Evolutionary conservation across 2,329 filamentous ascomycete genomes (phyloP), one percentile per base, ranked within the genome.

Genomic region (Monosporascus sp.): DNA sequence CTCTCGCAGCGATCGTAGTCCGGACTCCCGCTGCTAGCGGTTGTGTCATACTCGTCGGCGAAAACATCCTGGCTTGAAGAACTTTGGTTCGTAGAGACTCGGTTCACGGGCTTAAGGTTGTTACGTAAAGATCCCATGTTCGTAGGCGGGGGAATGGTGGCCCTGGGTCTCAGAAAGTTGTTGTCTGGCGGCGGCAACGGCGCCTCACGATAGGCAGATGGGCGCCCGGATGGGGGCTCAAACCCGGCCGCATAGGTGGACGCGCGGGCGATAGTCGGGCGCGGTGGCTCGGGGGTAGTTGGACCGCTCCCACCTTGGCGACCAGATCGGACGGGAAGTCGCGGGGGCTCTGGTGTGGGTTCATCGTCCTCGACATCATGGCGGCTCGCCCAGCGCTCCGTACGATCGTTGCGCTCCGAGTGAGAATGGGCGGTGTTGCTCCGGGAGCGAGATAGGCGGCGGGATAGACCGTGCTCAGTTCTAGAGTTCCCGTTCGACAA

Each of bases 1-100:
- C 79, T 83, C 52, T 78, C 70, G 60, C 76, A 77, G 51, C 76
- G 75, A 46, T 79, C 75, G 20, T 74, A 78, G 51, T 79, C 75
- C 0, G 77, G 77, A 37, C 78, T 81, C 39, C 74, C 76, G 55
- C 77, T 76, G 55, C 75, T 76, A 58, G 76, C 79, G 7, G 68
- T 68, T 9, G 74, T 79, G 51, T 78, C 74, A 56, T 81, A 79
- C 47, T 75, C 77, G 54, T 77, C 74, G 25, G 68, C 72, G 56
- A 78, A 80, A 3, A 76, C 70, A 53, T 80, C 77, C 31, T 75
- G 70, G 35, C 64, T 60, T 47, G 63, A 57, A 35, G 31, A 35
- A 45, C 61, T 63, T n/a, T 63, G 59, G 48, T 62, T 72, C 0
- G 75, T 75, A 41, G 71, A 70, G 24, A 75, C 68, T 41, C 77